Percentiles rank a stretch among this genome's conserved stretches.
phyloP scores from a whole-genome alignment of 1,284 basidiomycete genomes.

The Heterobasidion occidentale region DNA sequence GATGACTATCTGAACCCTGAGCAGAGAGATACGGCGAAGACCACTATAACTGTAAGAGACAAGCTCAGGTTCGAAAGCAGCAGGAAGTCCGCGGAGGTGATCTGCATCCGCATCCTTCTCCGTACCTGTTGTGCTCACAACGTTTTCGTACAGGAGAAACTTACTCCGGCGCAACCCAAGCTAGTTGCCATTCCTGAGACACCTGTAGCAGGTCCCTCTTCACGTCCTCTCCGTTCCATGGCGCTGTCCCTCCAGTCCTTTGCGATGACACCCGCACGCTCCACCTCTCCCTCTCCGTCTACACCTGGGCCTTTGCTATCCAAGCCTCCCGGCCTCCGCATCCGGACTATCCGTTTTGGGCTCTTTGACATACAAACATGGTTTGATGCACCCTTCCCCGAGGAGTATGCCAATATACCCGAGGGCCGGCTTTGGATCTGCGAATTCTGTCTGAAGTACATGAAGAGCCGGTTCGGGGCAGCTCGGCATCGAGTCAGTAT shows the following conservation, averaged over 20 bases:
- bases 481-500: constrained; percentile 75
- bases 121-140: background rate
- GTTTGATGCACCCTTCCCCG: constrained; percentile 98
- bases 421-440: constrained; percentile 96
- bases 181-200: constrained; percentile 31
- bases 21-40: constrained; percentile 74
- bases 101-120: constrained; percentile 10
- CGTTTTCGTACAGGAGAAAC: constrained; percentile 37
- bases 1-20: constrained; percentile 68
- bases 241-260: constrained; percentile 23
- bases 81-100: constrained; percentile 63
- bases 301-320: constrained; percentile 26
- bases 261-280: constrained; percentile 16
- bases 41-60: constrained; percentile 61
- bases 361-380: constrained; percentile 94
- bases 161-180: constrained; percentile 35
- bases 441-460: constrained; percentile 97
- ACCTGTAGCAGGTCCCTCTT: constrained; percentile 48
- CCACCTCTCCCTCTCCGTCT: constrained; percentile 25
- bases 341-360: constrained; percentile 90
- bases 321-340: constrained; percentile 48
- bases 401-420: constrained; percentile 92
- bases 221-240: constrained; percentile 56
- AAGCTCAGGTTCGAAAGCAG: constrained; percentile 74
- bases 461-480: constrained; percentile 91